Evolutionary conservation across 306 rosid genomes (phyloP), one percentile per base, ranked within the genome.

Genomic region (Arachis hypogaea): DNA sequence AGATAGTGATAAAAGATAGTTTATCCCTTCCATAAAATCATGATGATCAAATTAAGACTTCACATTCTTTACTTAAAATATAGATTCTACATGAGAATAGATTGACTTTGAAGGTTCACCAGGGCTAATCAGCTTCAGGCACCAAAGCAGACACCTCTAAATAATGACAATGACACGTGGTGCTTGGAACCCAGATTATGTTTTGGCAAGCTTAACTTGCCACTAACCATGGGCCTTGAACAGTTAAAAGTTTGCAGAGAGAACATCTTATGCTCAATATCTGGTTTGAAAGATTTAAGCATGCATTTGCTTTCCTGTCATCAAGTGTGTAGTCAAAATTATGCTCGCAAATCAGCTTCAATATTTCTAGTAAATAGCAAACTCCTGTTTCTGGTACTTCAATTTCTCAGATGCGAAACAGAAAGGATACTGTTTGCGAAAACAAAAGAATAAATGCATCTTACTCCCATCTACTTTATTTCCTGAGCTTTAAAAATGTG

Each of bases 281-380:
- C 82, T 77, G 87, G 83, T 86, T 85, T 85, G 87, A 89, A 82
- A 72, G 84, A 84, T 78, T 84, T 84, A 88, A 91, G 89, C 72
- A 84, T 60, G 87, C 88, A 91, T 82, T 89, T 91, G 86, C 77
- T 88, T 81, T 58, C 96, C 98, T 88, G 96, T 81, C 90, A 91
- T 85, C 72, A 82, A 85, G 85, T 78, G 85, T 78, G 79, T 67
- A 82, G 79, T 71, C 65, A 88, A 84, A 83, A 82, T 85, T 75
- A 91, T 64, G 84, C 84, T 67, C 77, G 76, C 78, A 85, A 33
- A 75, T 85, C 70, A 69, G 80, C 73, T 78, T 71, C 38, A 69
- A 63, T 78, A 70, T 71, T 83, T 67, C 69, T 59, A 65, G 52
- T 36, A 63, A 50, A 73, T 44, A 72, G 7, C 11, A 49, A 11